Conservation (phyloP, 2,329 filamentous ascomycete genomes). For the Chaetoscypha palmicola region DNA sequence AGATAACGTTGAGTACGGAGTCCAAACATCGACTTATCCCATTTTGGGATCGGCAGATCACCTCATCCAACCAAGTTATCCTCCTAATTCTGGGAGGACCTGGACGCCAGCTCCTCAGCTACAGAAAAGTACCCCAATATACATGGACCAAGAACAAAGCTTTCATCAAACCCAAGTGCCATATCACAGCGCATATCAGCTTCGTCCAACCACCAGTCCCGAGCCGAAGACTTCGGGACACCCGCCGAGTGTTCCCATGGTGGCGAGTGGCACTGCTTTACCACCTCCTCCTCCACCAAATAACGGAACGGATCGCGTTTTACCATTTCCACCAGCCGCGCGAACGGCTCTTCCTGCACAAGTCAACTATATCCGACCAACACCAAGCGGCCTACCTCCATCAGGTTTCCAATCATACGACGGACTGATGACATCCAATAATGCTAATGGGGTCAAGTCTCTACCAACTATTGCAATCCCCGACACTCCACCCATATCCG, state of each 20-base stretch:
- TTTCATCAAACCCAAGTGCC: constrained; percentile 15
- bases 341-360: neutral
- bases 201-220: constrained; percentile 17
- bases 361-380: constrained; percentile 12
- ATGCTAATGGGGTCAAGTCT: constrained; percentile 3
- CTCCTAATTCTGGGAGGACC: constrained; percentile 10
- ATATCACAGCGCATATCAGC: constrained; percentile 15
- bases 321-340: constrained; percentile 21
- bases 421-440: constrained; percentile 7
- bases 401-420: constrained; percentile 13
- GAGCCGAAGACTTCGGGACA: constrained; percentile 14
- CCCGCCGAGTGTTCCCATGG: neutral
- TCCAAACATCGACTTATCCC: constrained; percentile 10
- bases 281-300: constrained; percentile 13
- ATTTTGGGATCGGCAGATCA: constrained; percentile 16
- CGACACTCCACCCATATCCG: constrained; percentile 10
- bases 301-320: constrained; percentile 21
- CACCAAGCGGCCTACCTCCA: neutral
- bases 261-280: constrained; percentile 8
- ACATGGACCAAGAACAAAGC: constrained; percentile 16
- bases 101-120: constrained; percentile 18
- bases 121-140: constrained; percentile 14
- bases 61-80: constrained; percentile 11
- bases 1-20: constrained; percentile 23
- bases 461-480: constrained; percentile 10